Evolutionary conservation across 2,329 filamentous ascomycete genomes (phyloP).

Genomic region (Dissoconium aciculare): DNA sequence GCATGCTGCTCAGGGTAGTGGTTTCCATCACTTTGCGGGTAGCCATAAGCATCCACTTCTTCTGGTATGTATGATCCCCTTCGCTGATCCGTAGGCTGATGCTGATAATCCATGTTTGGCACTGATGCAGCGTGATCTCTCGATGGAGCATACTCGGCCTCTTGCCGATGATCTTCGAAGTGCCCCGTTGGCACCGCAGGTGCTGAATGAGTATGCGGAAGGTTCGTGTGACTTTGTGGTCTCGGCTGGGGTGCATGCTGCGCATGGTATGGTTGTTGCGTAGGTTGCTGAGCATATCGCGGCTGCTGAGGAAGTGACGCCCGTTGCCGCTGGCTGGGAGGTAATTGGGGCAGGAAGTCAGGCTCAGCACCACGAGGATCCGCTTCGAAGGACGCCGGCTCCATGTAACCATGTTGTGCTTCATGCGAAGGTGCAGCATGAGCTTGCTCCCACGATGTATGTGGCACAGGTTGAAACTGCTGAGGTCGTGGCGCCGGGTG

Average conservation of each 20-base stretch:
- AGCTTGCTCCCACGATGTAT: constrained; percentile 11
- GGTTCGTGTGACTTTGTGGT: constrained; percentile 14
- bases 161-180: constrained; percentile 24
- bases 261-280: constrained; percentile 4
- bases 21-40: constrained; percentile 11
- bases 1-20: constrained; percentile 14
- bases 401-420: constrained; percentile 23
- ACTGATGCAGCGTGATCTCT: constrained; percentile 22
- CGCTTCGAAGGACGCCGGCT: too few relatives aligned
- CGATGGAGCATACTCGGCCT: constrained; percentile 17
- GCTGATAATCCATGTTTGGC: constrained; percentile 21
- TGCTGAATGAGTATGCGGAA: constrained; percentile 33
- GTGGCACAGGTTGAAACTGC: constrained; percentile 5
- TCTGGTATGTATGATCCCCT: constrained; percentile 16
- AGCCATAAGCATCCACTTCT: constrained; percentile 18
- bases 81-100: constrained; percentile 16
- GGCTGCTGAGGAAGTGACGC: constrained; percentile 18
- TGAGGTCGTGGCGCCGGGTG: not conserved
- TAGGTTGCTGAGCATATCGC: constrained; percentile 9
- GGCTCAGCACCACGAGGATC: too few relatives aligned
- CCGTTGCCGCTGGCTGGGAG: constrained; percentile 18
- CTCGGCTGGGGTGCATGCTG: constrained; percentile 10
- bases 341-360: constrained; percentile 23
- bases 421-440: constrained; percentile 8
- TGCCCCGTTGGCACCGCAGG: constrained; percentile 39